phyloP scores from a whole-genome alignment of 129 eudicot genomes.

The Gnaphalium uliginosum region DNA sequence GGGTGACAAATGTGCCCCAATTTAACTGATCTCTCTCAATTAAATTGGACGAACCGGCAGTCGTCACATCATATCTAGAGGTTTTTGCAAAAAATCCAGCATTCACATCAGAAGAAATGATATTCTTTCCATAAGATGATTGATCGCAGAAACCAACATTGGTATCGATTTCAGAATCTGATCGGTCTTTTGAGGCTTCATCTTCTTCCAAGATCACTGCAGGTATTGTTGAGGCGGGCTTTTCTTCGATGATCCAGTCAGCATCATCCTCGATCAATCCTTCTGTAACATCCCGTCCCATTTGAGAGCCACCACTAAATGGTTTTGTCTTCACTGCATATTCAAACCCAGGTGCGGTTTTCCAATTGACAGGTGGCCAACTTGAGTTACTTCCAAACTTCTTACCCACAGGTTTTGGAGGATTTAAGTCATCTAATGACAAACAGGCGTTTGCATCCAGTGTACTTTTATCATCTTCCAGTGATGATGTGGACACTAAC shows the following conservation, averaged over 20 bases:
- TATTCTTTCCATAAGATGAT: constrained; percentile 21
- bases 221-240: constrained; percentile 16
- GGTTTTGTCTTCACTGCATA: constrained; percentile 31
- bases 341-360: constrained; percentile 77
- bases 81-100: background rate
- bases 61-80: background rate
- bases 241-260: constrained; percentile 33
- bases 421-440: constrained; percentile 33
- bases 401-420: constrained; percentile 28
- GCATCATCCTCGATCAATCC: constrained; percentile 6
- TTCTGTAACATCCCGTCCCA: constrained; percentile 13
- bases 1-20: constrained; percentile 28
- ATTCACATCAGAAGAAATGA: constrained; percentile 8
- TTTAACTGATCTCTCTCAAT: constrained; percentile 34
- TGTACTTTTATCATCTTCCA: constrained; percentile 31
- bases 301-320: constrained; percentile 12
- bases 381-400: constrained; percentile 44
- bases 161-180: background rate
- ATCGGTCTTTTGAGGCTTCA: constrained; percentile 1
- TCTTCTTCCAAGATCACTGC: constrained; percentile 34
- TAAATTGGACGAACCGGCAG: constrained; percentile 18
- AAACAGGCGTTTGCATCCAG: constrained; percentile 22
- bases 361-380: constrained; percentile 92
- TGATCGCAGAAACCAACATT: constrained; percentile 22
- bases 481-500: constrained; percentile 34